Evolutionary conservation across 2,329 filamentous ascomycete species (phyloP).

Genomic region (Fusarium algeriense): DNA sequence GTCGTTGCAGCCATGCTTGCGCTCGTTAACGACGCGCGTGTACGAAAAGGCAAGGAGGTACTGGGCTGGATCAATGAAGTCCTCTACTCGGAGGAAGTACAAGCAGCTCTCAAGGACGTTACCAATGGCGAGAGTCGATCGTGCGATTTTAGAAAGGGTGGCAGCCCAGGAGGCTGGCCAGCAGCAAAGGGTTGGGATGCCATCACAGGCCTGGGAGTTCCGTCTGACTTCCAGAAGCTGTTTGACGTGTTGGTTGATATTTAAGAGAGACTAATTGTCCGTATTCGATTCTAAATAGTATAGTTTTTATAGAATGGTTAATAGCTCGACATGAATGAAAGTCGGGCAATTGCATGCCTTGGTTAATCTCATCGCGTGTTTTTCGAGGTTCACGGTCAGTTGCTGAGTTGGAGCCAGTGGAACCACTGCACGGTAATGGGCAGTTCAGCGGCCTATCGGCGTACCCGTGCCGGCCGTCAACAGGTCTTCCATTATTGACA

Average conservation of each 20-base stretch:
- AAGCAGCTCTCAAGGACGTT: conserved; percentile 57
- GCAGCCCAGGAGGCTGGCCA: conserved; percentile 57
- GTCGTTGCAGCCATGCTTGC: conserved; percentile 67
- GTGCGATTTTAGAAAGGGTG: conserved; percentile 54
- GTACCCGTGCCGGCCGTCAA: not conserved
- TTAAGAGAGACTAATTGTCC: not conserved
- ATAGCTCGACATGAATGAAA: not conserved
- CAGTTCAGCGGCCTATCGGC: conserved; percentile 28
- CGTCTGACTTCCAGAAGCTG: conserved; percentile 57
- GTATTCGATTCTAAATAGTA: not conserved
- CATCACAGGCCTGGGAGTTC: conserved; percentile 63
- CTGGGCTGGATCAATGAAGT: conserved; percentile 67
- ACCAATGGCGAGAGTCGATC: conserved; percentile 55
- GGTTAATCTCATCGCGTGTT: not conserved
- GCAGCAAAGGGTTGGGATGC: conserved; percentile 61
- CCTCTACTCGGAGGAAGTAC: conserved; percentile 58
- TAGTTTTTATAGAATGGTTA: not conserved
- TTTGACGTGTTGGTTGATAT: conserved; percentile 50
- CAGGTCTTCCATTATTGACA: conserved; percentile 7
- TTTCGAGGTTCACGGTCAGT: not conserved
- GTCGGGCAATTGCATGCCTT: not conserved
- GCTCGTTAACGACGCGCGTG: conserved; percentile 66
- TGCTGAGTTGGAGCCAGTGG: conserved; percentile 1
- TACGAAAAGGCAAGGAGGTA: conserved; percentile 60
- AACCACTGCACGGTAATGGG: conserved; percentile 2